phyloP scores from a whole-genome alignment of 2,329 filamentous ascomycete species.

The Septoria linicola region DNA sequence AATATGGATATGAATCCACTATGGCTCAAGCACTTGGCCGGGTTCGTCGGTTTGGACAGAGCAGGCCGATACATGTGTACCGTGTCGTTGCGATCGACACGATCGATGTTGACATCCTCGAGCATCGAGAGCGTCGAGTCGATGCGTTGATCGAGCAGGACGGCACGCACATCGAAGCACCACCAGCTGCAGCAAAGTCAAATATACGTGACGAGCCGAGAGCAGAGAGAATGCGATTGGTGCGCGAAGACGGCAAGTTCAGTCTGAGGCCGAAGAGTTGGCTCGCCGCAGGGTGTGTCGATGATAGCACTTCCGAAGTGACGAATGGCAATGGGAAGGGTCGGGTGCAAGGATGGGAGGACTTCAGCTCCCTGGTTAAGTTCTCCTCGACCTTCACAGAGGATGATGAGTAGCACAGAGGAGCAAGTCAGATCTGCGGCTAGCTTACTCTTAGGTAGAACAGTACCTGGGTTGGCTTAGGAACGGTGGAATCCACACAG shows the following conservation, averaged over 20 bases:
- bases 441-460: no score
- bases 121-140: conserved; percentile 43
- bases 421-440: no score
- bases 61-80: conserved; percentile 58
- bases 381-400: conserved; percentile 36
- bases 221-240: conserved; percentile 35
- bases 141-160: conserved; percentile 30
- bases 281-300: no score
- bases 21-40: conserved; percentile 66
- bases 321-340: conserved; percentile 28
- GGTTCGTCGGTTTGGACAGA: conserved; percentile 58
- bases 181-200: conserved; percentile 19
- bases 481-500: no score
- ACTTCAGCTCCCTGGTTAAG: conserved; percentile 38
- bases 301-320: no score
- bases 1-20: conserved; percentile 56
- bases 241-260: conserved; percentile 31
- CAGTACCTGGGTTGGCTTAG: no score
- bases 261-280: conserved; percentile 38
- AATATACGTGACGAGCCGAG: conserved; percentile 2
- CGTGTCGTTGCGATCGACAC: conserved; percentile 80
- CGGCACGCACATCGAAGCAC: conserved; percentile 18
- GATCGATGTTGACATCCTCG: conserved; percentile 50
- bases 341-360: conserved; percentile 35
- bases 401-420: conserved; percentile 30